A percentile compares a stretch with the other conserved stretches of the same genome.
phyloP scores from a whole-genome alignment of 257 asterid species.

The Echites panduratus region DNA sequence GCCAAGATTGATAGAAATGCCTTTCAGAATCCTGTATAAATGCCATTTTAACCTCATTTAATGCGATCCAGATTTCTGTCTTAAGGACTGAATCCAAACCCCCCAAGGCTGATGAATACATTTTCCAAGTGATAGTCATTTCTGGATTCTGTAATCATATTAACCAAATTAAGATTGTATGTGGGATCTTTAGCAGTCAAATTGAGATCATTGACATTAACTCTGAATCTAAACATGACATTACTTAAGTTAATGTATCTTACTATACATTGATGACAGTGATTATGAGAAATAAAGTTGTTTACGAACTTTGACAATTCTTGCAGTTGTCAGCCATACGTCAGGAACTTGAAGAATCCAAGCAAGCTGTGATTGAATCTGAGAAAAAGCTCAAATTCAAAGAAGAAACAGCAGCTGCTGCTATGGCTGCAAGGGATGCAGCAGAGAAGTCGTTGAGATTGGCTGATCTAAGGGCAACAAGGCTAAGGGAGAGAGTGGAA shows the following conservation, averaged over 20 bases:
- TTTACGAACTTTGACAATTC: slow-evolving; percentile 15
- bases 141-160: not conserved
- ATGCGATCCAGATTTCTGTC: not conserved
- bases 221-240: not conserved
- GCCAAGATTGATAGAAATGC: not conserved
- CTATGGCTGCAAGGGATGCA: slow-evolving; percentile 96
- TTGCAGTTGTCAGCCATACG: slow-evolving; percentile 67
- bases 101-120: not conserved
- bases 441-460: slow-evolving; percentile 86
- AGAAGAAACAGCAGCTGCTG: slow-evolving; percentile 93
- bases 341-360: slow-evolving; percentile 81
- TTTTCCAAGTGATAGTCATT: not conserved
- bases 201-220: not conserved
- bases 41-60: not conserved
- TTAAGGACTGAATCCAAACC: not conserved
- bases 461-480: slow-evolving; percentile 78
- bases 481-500: slow-evolving; percentile 87
- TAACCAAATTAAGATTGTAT: not conserved
- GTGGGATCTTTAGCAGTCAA: not conserved
- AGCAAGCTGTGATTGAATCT: slow-evolving; percentile 58
- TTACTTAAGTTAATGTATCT: not conserved
- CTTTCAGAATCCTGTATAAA: not conserved
- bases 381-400: slow-evolving; percentile 87
- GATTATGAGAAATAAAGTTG: slow-evolving; percentile 1
- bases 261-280: not conserved